These are phyloP conservation scores for Colletotrichum aenigma DNA, from an alignment of 2,329 filamentous ascomycete genomes.

Conservation along the genomic window DNA sequence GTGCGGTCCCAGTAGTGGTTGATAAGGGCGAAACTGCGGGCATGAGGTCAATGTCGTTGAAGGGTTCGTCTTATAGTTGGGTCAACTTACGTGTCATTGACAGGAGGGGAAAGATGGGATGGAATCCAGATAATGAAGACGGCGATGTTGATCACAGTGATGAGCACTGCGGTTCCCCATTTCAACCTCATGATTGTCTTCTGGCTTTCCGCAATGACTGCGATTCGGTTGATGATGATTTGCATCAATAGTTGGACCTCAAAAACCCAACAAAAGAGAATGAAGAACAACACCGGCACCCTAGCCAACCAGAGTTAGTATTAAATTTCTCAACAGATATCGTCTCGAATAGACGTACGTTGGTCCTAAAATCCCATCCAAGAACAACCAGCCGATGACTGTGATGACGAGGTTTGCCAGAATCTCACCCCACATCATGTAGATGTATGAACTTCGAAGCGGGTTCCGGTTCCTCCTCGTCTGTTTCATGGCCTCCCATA, in stretches of 20 bases:
- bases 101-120: slow-evolving; percentile 42
- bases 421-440: slow-evolving; percentile 52
- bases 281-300: slow-evolving; percentile 36
- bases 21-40: slow-evolving; percentile 38
- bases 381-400: slow-evolving; percentile 42
- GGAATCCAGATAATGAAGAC: slow-evolving; percentile 62
- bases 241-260: slow-evolving; percentile 57
- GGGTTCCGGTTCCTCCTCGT: slow-evolving; percentile 40
- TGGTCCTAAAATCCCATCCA: slow-evolving; percentile 36
- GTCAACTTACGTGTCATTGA: slow-evolving; percentile 34
- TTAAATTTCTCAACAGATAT: neutral
- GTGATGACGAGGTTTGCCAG: slow-evolving; percentile 40
- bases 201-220: slow-evolving; percentile 48
- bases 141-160: slow-evolving; percentile 54
- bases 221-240: slow-evolving; percentile 60
- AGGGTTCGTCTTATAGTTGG: neutral
- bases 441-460: slow-evolving; percentile 40
- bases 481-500: slow-evolving; percentile 45
- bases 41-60: neutral
- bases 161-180: slow-evolving; percentile 47
- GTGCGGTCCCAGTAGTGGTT: slow-evolving; percentile 58
- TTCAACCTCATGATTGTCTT: slow-evolving; percentile 44
- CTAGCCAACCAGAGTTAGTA: slow-evolving; percentile 18
- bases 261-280: slow-evolving; percentile 45
- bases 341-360: slow-evolving; percentile 24